These are phyloP conservation scores for Petrea volubilis DNA, from an alignment of 257 asterid species.

Conservation along the genomic window DNA sequence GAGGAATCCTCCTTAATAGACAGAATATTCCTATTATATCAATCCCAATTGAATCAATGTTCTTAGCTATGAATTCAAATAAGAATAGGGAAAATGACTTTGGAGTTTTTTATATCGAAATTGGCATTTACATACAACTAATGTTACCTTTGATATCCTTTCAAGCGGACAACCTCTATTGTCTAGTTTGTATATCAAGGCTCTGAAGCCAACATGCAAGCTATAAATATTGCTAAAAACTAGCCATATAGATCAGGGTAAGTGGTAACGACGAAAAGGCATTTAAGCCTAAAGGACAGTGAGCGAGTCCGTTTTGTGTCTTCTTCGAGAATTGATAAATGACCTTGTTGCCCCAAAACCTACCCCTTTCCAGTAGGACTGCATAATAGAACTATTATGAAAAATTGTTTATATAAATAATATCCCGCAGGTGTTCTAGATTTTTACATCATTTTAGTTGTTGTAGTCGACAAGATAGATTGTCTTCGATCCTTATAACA, in stretches of 20 bases:
- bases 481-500: too few relatives aligned
- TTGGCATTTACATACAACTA: neutral
- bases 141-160: neutral
- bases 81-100: neutral
- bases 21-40: neutral
- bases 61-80: neutral
- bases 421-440: too few relatives aligned
- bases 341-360: too few relatives aligned
- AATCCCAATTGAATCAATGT: neutral
- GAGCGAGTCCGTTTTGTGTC: too few relatives aligned
- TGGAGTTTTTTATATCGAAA: neutral
- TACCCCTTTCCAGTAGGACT: too few relatives aligned
- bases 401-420: too few relatives aligned
- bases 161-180: neutral
- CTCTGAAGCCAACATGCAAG: neutral
- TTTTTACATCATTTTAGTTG: too few relatives aligned
- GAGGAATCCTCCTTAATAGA: neutral
- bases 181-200: neutral
- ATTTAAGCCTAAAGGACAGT: neutral
- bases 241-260: neutral
- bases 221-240: neutral
- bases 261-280: neutral
- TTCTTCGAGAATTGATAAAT: too few relatives aligned
- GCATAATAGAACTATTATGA: too few relatives aligned
- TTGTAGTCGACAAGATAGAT: too few relatives aligned